phyloP scores from a whole-genome alignment of 208 protist genomes.

The Trypanosoma rangeli region DNA sequence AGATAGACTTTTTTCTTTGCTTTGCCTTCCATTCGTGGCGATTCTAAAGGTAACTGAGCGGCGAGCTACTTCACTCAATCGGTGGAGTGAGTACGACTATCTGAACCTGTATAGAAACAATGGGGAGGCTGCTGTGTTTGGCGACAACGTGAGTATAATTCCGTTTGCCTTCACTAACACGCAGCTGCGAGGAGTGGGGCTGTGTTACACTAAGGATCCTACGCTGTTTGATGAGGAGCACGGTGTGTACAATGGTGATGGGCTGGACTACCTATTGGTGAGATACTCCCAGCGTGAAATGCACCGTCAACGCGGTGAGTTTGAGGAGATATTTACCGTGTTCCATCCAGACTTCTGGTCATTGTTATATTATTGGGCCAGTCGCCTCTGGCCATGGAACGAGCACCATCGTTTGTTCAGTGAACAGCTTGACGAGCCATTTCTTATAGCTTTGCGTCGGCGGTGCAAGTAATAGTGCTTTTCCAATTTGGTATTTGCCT shows the following conservation, averaged over 20 bases:
- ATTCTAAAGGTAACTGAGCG: neutral
- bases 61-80: neutral
- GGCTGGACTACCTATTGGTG: slow-evolving; percentile 45
- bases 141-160: neutral
- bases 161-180: neutral
- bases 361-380: slow-evolving; percentile 9
- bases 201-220: slow-evolving; percentile 47
- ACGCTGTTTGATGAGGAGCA: slow-evolving; percentile 30
- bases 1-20: slow-evolving; percentile 8
- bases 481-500: neutral
- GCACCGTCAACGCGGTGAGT: slow-evolving; percentile 30
- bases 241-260: slow-evolving; percentile 32
- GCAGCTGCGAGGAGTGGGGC: neutral
- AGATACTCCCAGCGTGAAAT: slow-evolving; percentile 40
- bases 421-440: slow-evolving; percentile 13
- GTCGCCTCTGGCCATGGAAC: neutral
- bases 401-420: neutral
- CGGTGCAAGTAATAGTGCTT: slow-evolving; percentile 5
- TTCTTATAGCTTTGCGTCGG: slow-evolving; percentile 31
- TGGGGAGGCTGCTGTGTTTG: neutral
- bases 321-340: slow-evolving; percentile 39
- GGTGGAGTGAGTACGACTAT: slow-evolving; percentile 7
- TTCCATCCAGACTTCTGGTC: neutral
- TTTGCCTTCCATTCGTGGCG: slow-evolving; percentile 18
- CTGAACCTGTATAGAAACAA: neutral